phyloP scores from a whole-genome alignment of 2,329 filamentous ascomycete species.

The Apiospora koreana region DNA sequence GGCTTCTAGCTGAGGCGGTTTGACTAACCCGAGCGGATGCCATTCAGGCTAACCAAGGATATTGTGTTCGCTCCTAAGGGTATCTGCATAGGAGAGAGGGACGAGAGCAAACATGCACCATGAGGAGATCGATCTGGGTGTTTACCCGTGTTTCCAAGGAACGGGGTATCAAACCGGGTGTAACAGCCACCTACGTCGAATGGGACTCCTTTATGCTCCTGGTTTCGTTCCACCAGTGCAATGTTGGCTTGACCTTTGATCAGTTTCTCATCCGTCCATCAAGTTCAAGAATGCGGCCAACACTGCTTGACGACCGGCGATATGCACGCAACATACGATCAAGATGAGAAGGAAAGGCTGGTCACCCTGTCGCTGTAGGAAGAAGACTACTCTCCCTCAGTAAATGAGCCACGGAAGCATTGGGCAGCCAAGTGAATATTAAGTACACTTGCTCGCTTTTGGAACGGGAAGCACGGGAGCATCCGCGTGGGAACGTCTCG shows the following conservation, averaged over 20 bases:
- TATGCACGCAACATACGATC: not conserved
- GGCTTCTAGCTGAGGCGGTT: too few species aligned
- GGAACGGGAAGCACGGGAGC: not conserved
- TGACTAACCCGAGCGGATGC: too few species aligned
- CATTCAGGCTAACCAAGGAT: too few species aligned
- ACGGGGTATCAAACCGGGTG: not conserved
- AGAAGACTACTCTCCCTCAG: not conserved
- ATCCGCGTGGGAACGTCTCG: not conserved
- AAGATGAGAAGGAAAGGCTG: not conserved
- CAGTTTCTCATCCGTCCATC: not conserved
- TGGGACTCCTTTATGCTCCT: not conserved
- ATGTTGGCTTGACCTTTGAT: not conserved
- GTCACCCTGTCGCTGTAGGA: not conserved
- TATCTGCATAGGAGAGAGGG: not conserved
- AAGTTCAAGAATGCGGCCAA: not conserved
- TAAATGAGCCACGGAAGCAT: not conserved
- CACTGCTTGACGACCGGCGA: not conserved
- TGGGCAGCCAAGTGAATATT: not conserved
- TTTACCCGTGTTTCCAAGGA: not conserved
- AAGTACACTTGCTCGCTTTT: too few species aligned
- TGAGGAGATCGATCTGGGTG: not conserved
- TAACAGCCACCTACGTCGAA: not conserved
- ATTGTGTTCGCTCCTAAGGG: too few species aligned
- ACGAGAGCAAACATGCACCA: not conserved
- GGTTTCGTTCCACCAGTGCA: not conserved